Evolutionary conservation across 495 filamentous ascomycete species (phyloP), one percentile per base, ranked within the genome.

Genomic region (Aspergillus hancockii): DNA sequence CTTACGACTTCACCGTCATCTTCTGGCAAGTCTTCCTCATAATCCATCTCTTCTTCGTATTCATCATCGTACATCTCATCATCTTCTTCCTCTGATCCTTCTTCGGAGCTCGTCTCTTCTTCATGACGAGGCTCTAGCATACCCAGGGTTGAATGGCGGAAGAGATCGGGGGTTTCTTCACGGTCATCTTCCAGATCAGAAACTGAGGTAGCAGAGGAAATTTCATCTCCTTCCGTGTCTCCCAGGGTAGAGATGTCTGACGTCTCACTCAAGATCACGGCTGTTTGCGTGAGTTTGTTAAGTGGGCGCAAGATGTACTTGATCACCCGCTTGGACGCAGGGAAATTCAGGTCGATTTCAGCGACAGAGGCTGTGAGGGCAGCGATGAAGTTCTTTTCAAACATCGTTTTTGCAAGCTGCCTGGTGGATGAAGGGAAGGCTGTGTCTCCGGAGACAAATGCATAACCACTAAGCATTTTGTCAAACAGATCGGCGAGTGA

Each of bases 131-230:
- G 90, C 68, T 97, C 94, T 58, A 96, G 85, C 85, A 99, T 92
- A 38, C 95, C 95, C 32, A 99, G 80, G 5, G 95, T 91, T 4
- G 94, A 97, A 67, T 98, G 96, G 41, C 94, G 88, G 75, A 96
- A 98, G 8, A 99, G 84, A 76, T 99, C 95, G 21, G 94, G 94
- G 8, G 95, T 98, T 69, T 98, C 93, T 70, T 98, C 94, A 19
- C 95, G 90, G 57, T 91, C 88, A 65, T 92, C 90, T 31, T 92
- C 91, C 32, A 90, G 76, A 53, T 96, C 91, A 8, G 92, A 95
- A 45, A 95, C 84, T 0, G 94, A 97, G 10, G 93, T 92, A 25
- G 93, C 88, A 21, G 91, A 92, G 7, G 88, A 89, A 28, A 96
- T 91, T 38, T 97, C 95, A 54, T 95, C 93, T 40, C 95, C 93